These are phyloP conservation scores for Fraxinus cuspidata DNA, from an alignment of 257 asterid species.

Conservation along the genomic window DNA sequence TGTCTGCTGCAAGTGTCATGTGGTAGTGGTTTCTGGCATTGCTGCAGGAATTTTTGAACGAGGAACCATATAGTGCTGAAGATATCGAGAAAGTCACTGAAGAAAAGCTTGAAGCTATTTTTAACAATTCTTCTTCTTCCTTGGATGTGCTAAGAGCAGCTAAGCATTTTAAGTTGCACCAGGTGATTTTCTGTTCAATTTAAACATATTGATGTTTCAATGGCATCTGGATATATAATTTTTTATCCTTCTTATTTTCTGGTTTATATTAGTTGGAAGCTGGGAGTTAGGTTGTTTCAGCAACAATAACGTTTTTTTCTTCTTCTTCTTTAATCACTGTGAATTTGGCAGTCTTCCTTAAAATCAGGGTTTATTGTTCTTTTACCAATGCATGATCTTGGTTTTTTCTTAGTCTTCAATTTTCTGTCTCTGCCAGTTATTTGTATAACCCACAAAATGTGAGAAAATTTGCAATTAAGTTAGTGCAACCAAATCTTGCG, in stretches of 20 bases:
- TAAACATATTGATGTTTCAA: neutral
- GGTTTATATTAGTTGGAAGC: neutral
- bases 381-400: neutral
- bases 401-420: neutral
- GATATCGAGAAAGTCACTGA: constrained; percentile 69
- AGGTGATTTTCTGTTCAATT: constrained; percentile 45
- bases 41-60: constrained; percentile 67
- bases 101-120: constrained; percentile 54
- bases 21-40: constrained; percentile 15
- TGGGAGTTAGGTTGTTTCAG: neutral
- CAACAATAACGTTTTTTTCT: neutral
- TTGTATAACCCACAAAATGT: neutral
- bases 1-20: neutral
- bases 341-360: neutral
- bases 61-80: constrained; percentile 69
- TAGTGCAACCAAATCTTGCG: neutral
- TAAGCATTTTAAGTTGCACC: constrained; percentile 74
- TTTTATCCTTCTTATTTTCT: neutral
- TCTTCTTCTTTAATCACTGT: neutral
- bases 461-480: too few relatives aligned
- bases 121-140: constrained; percentile 78
- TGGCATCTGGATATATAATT: neutral
- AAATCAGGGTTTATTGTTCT: neutral
- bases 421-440: neutral
- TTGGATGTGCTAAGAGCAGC: constrained; percentile 86